These are phyloP conservation scores for Uronychia binucleata DNA, from an alignment of 73 alveolate genomes.

Conservation along the genomic window DNA sequence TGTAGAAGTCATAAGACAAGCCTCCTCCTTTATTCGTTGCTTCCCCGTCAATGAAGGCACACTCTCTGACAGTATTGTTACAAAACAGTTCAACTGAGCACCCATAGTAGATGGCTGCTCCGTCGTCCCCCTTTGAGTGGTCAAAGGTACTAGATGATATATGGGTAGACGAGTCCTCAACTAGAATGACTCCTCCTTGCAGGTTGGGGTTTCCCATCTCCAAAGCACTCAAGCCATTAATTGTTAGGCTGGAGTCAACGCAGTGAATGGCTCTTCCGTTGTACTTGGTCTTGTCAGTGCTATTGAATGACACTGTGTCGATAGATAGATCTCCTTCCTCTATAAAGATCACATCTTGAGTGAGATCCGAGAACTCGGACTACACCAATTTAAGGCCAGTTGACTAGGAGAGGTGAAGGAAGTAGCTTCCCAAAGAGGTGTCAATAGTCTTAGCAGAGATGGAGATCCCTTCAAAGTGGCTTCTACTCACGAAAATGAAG, in stretches of 20 bases:
- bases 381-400: background rate
- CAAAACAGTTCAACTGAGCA: background rate
- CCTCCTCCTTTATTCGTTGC: conserved; percentile 17
- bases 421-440: background rate
- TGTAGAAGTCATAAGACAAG: conserved; percentile 3
- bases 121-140: background rate
- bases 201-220: background rate
- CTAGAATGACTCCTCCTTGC: background rate
- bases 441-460: background rate
- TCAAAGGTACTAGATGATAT: background rate
- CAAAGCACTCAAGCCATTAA: too few relatives aligned
- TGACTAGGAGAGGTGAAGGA: background rate
- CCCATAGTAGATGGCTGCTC: background rate
- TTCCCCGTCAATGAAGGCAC: background rate
- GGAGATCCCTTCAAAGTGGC: background rate
- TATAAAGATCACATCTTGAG: background rate
- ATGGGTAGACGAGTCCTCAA: background rate
- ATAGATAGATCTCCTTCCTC: background rate
- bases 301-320: background rate
- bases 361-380: background rate
- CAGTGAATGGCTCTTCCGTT: background rate
- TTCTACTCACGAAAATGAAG: background rate
- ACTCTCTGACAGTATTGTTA: background rate
- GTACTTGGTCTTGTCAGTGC: background rate
- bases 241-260: background rate